Conservation (phyloP, 2,329 filamentous ascomycete species). For the Furcasterigmium sp. region DNA sequence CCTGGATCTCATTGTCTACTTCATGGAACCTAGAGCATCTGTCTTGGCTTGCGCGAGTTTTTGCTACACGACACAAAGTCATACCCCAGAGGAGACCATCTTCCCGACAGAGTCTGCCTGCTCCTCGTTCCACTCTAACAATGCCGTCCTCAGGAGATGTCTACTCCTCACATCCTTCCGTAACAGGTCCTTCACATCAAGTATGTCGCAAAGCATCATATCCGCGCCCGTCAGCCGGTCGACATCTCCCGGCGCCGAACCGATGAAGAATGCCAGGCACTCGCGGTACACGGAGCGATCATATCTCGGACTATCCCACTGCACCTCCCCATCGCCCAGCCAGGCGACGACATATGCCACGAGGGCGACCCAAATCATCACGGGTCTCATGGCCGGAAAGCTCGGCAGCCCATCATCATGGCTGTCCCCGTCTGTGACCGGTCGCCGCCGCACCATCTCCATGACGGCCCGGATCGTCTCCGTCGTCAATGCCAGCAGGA, state of each 20-base stretch:
- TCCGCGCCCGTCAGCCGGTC: constrained; percentile 14
- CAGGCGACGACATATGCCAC: constrained; percentile 20
- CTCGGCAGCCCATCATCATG: constrained; percentile 5
- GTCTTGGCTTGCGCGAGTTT: too few species aligned
- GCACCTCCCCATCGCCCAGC: constrained; percentile 8
- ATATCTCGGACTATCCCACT: constrained; percentile 9
- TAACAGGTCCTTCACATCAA: constrained; percentile 9
- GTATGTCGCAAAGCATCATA: constrained; percentile 13
- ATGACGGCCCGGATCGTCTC: constrained; percentile 14
- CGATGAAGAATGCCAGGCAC: constrained; percentile 14
- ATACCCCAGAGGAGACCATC: too few species aligned
- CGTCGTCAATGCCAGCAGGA: constrained; percentile 20
- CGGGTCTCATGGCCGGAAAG: constrained; percentile 9
- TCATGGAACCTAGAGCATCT: not conserved
- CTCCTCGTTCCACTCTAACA: constrained; percentile 2
- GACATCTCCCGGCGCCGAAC: constrained; percentile 9
- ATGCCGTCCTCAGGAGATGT: not conserved
- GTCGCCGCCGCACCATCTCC: not conserved
- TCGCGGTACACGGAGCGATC: constrained; percentile 18
- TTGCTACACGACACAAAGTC: too few species aligned
- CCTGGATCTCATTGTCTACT: too few species aligned
- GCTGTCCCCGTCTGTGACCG: not conserved
- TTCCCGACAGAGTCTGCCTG: too few species aligned
- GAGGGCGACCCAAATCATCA: constrained; percentile 21
- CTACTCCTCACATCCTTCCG: constrained; percentile 5